These are phyloP conservation scores for Ceratocystiopsis sp. DNA, from an alignment of 2,329 filamentous ascomycete species.

Conservation along the genomic window DNA sequence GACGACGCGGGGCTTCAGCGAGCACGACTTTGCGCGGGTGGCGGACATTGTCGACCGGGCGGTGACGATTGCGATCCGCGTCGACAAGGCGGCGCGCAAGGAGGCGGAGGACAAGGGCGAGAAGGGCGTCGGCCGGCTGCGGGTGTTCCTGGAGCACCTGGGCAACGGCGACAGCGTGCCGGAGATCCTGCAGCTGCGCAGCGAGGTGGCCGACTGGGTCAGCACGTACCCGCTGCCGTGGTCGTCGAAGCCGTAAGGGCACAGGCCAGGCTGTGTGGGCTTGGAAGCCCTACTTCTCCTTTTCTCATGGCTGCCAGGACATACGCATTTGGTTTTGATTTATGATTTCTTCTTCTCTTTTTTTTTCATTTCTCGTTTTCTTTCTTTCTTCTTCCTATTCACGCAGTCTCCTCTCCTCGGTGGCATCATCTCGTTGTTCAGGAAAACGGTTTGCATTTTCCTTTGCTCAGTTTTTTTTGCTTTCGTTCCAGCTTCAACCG, in stretches of 20 bases:
- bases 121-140: slow-evolving; percentile 47
- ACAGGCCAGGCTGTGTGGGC: too few species aligned
- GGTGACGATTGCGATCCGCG: slow-evolving; percentile 58
- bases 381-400: not conserved
- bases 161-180: slow-evolving; percentile 49
- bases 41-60: slow-evolving; percentile 74
- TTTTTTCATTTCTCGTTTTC: not conserved
- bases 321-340: not conserved
- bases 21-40: slow-evolving; percentile 74
- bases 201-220: slow-evolving; percentile 65
- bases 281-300: not conserved
- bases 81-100: slow-evolving; percentile 57
- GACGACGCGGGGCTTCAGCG: slow-evolving; percentile 86
- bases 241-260: slow-evolving; percentile 21
- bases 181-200: slow-evolving; percentile 56
- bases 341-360: not conserved
- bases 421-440: too few species aligned
- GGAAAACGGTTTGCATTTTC: too few species aligned
- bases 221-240: slow-evolving; percentile 57
- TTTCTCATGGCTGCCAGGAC: not conserved
- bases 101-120: slow-evolving; percentile 49
- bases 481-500: too few species aligned
- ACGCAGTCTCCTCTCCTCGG: not conserved
- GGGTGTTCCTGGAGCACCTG: slow-evolving; percentile 50
- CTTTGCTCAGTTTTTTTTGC: too few species aligned